phyloP scores from a whole-genome alignment of 345 rosid genomes.

The Aurinia saxatilis region DNA sequence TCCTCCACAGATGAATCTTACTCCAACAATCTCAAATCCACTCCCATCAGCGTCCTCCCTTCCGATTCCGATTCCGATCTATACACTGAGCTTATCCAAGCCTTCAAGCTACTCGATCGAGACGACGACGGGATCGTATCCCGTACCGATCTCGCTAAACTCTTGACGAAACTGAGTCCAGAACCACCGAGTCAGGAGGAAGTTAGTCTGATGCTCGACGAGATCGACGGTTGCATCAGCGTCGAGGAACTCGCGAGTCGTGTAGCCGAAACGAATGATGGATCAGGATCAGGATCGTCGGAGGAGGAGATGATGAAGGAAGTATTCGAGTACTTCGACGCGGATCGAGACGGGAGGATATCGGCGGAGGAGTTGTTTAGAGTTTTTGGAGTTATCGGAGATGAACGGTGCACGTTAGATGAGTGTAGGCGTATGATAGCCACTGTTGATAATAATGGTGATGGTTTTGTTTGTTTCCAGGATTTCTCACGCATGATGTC shows the following conservation, averaged over 20 bases:
- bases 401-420: conserved; percentile 66
- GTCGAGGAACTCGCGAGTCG: conserved; percentile 47
- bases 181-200: conserved; percentile 56
- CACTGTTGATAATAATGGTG: conserved; percentile 57
- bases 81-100: conserved; percentile 38
- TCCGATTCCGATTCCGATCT: conserved; percentile 41
- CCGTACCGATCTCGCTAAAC: conserved; percentile 48
- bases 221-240: conserved; percentile 52
- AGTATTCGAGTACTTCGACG: conserved; percentile 67
- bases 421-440: conserved; percentile 96
- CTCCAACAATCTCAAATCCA: conserved; percentile 12
- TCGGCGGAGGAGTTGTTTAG: conserved; percentile 68
- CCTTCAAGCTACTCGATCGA: conserved; percentile 45
- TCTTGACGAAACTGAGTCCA: conserved; percentile 47
- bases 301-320: too few species aligned
- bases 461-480: conserved; percentile 87
- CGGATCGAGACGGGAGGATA: conserved; percentile 82
- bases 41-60: conserved; percentile 72
- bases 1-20: conserved; percentile 36
- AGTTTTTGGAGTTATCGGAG: conserved; percentile 54
- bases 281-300: conserved; percentile 32
- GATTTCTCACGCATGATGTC: conserved; percentile 79
- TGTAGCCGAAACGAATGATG: conserved; percentile 3
- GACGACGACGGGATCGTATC: conserved; percentile 57
- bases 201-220: conserved; percentile 49